These are phyloP conservation scores for Psilocybe mexicana DNA, from an alignment of 1,284 basidiomycete genomes.

Conservation along the genomic window DNA sequence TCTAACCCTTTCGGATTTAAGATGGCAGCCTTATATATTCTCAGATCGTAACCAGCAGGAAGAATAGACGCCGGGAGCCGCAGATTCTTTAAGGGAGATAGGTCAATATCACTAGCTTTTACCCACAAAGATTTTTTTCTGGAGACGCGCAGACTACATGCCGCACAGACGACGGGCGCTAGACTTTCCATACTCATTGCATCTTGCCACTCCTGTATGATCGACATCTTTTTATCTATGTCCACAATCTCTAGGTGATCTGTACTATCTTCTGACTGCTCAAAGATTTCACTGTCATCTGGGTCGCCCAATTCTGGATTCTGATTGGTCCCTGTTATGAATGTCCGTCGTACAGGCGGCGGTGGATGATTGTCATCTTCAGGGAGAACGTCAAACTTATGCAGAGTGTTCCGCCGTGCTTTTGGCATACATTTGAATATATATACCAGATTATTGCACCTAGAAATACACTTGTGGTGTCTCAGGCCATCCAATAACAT, in stretches of 20 bases:
- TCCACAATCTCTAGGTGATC: not conserved
- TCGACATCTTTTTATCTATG: not conserved
- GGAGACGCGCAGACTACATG: not conserved
- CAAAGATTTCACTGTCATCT: too few relatives aligned
- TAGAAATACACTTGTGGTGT: not conserved
- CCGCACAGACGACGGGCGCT: not conserved
- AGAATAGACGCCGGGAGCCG: not conserved
- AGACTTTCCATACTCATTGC: not conserved
- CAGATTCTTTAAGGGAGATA: not conserved
- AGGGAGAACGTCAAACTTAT: not conserved
- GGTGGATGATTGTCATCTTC: not conserved
- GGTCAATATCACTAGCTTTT: not conserved
- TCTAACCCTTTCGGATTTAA: constrained; percentile 1
- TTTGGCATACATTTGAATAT: not conserved
- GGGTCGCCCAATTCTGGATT: too few relatives aligned
- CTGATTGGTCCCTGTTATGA: too few relatives aligned
- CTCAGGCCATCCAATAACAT: not conserved
- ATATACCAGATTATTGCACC: not conserved
- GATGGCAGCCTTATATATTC: not conserved
- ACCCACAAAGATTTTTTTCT: not conserved
- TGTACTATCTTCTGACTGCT: not conserved
- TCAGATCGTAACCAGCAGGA: constrained; percentile 1
- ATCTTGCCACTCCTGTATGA: constrained; percentile 2
- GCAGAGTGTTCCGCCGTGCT: not conserved
- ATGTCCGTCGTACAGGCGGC: too few relatives aligned